Evolutionary conservation across 257 asterid species (phyloP), one percentile per base, ranked within the genome.

Genomic region (Nicotiana tomentosiformis): DNA sequence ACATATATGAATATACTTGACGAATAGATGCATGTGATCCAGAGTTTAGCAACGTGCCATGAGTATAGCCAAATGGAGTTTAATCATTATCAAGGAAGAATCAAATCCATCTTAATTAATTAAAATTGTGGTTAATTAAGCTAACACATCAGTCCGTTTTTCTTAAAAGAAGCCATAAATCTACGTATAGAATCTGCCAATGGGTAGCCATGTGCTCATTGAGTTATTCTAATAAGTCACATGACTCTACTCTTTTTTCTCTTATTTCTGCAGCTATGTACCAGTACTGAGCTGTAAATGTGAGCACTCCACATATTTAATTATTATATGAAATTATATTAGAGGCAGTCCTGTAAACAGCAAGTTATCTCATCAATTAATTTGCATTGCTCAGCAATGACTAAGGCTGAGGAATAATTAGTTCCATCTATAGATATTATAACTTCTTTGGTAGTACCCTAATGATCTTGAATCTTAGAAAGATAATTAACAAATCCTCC

Each of bases 201-300:
- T 70, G 62, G 80, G 62, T 72, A 57, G 43, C 70, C 80, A 49
- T 76, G 80, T 76, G 64, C 80, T 76, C 58, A 51, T 76, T 49
- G 80, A 49, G 43, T 51, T 67, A 67, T 3, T 67, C 29, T 3
- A 67, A 14, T 66, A 32, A 66, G 23, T 66, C 46, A 32, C 46
- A 32, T 32, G 49, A 32, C 33, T 32, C 0, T 32, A 32, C 74
- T 32, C 14, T 16, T 10, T 30, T 12, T 58, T 58, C n/a, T 58
- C 29, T 6, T 58, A n/a, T 58, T 58, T 18, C 4, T 58, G 11
- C 8, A 58, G 3, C 26, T 37, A 35, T 56, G 62, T 66, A 66
- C 66, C 30, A 43, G 11, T 1, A 7, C 0, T 55, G 84, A 74
- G 84, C 66, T 76, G 80, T 61, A 10, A 53, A 49, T 61, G 32